Conservation (phyloP, 441 rosid genomes). For the Bocquillonia castaneifolia region DNA sequence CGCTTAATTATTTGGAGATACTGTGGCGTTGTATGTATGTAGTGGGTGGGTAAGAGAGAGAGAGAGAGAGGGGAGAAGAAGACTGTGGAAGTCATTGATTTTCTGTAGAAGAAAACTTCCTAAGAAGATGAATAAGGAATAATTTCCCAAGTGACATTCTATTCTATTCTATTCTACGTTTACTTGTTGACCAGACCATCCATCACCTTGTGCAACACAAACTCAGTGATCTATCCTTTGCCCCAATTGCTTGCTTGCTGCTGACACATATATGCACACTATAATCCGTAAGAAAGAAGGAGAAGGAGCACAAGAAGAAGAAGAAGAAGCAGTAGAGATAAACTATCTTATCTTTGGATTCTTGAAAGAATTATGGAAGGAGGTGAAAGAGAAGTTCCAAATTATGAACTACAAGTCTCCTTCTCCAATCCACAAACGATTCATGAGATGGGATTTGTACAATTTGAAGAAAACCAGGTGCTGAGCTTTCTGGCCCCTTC, state of each 20-base stretch:
- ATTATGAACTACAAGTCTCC: constrained; percentile 48
- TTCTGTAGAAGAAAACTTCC: constrained; percentile 5
- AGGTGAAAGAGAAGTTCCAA: constrained; percentile 42
- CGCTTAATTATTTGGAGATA: constrained; percentile 9
- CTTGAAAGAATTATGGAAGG: constrained; percentile 33
- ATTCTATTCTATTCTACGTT: constrained; percentile 26
- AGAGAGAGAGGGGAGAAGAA: constrained; percentile 5
- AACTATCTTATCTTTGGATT: neutral
- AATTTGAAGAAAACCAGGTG: constrained; percentile 71
- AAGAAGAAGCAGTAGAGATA: neutral
- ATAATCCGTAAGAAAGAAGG: neutral
- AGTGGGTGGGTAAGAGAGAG: neutral
- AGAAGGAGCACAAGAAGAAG: neutral
- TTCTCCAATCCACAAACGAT: constrained; percentile 43
- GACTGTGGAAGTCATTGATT: constrained; percentile 15
- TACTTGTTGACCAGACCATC: constrained; percentile 32
- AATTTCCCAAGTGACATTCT: constrained; percentile 27
- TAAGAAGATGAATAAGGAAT: constrained; percentile 20
- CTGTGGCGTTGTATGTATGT: constrained; percentile 10
- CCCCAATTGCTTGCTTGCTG: neutral
- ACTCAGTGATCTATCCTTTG: neutral
- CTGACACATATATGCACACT: neutral
- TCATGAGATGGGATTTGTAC: constrained; percentile 66
- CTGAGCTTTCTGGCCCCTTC: constrained; percentile 63
- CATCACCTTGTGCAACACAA: constrained; percentile 23